These are phyloP conservation scores for Hibiscus tridactylites DNA, from an alignment of 345 rosid species.

Conservation along the genomic window DNA sequence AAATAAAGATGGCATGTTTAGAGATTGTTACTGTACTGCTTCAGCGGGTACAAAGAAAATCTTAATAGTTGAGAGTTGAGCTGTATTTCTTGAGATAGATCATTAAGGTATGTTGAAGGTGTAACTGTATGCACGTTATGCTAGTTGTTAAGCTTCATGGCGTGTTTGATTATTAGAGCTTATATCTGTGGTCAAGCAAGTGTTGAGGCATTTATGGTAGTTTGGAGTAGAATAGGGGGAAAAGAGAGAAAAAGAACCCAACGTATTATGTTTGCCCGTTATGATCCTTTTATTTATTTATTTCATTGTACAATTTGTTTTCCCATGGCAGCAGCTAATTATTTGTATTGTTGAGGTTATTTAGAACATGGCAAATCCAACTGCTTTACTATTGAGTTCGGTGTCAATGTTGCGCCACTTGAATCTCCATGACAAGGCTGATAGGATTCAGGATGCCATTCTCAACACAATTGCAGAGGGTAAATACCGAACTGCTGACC, in stretches of 20 bases:
- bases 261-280: neutral
- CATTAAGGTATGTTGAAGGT: neutral
- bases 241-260: too few relatives aligned
- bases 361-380: conserved; percentile 92
- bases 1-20: neutral
- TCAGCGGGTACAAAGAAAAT: neutral
- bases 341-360: neutral
- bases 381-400: conserved; percentile 80
- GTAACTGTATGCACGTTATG: neutral
- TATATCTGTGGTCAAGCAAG: too few relatives aligned
- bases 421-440: conserved; percentile 74
- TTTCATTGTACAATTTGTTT: neutral
- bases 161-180: neutral
- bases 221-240: neutral
- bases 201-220: too few relatives aligned
- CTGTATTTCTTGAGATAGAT: neutral
- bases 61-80: neutral
- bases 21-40: neutral
- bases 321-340: neutral
- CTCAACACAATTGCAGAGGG: conserved; percentile 82
- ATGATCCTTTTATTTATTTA: neutral
- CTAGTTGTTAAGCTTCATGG: neutral
- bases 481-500: conserved; percentile 85
- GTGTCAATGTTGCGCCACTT: conserved; percentile 87
- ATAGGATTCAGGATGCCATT: conserved; percentile 71